Percentiles rank a stretch among this genome's conserved stretches.
These are phyloP conservation scores for Eucalyptus erythrocorys DNA, from an alignment of 345 rosid genomes.

Conservation along the genomic window DNA sequence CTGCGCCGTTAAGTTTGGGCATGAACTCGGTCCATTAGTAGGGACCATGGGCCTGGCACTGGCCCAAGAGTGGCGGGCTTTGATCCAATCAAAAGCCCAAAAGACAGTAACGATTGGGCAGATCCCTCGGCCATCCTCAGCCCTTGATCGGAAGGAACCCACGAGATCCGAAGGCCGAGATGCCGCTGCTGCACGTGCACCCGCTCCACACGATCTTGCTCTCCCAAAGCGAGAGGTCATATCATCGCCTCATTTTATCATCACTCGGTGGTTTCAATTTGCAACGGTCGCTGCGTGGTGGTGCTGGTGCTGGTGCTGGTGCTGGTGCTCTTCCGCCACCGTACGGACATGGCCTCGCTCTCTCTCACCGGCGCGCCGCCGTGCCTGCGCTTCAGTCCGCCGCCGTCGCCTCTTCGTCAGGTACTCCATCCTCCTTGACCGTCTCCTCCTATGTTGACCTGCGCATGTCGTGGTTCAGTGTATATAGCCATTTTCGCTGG, in stretches of 20 bases:
- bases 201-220: neutral
- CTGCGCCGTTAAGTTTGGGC: neutral
- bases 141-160: neutral
- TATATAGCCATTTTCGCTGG: neutral
- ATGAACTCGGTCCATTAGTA: neutral
- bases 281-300: neutral
- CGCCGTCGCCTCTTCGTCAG: neutral
- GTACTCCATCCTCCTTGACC: neutral
- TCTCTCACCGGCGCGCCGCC: neutral
- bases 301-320: neutral
- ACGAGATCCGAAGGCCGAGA: neutral
- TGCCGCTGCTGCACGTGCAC: neutral
- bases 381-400: neutral
- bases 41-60: fast-evolving
- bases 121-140: neutral
- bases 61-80: neutral
- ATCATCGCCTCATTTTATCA: neutral
- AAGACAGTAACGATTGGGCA: fast-evolving
- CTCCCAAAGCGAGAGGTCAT: neutral
- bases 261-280: neutral
- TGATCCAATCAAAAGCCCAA: neutral
- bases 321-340: neutral
- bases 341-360: neutral
- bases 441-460: neutral
- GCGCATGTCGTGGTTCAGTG: neutral